phyloP scores from a whole-genome alignment of 2,329 filamentous ascomycete species.

The Fusarium avenaceum region DNA sequence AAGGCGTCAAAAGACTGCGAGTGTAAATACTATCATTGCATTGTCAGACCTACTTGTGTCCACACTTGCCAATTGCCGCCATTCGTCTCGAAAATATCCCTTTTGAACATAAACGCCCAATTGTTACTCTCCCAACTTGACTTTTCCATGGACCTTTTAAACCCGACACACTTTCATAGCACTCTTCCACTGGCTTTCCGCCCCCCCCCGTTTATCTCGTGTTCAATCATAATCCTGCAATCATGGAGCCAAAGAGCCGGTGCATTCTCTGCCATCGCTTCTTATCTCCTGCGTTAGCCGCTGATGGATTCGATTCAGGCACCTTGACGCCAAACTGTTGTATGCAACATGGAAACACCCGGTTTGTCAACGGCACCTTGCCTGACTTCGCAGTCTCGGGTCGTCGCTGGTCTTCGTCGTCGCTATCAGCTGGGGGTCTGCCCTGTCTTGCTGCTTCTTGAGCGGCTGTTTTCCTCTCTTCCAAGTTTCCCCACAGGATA shows the following conservation, averaged over 20 bases:
- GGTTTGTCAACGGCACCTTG: conserved; percentile 59
- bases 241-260: conserved; percentile 74
- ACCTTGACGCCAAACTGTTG: conserved; percentile 75
- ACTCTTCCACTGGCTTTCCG: not conserved
- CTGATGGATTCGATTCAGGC: conserved; percentile 55
- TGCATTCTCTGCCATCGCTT: conserved; percentile 73
- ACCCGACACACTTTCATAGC: not conserved
- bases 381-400: conserved; percentile 5
- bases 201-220: not conserved
- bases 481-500: conserved; percentile 86
- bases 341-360: conserved; percentile 78
- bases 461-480: conserved; percentile 65
- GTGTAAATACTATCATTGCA: conserved; percentile 26
- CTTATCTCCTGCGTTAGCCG: conserved; percentile 61
- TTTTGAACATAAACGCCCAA: conserved; percentile 9
- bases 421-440: conserved; percentile 57
- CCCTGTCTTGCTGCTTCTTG: conserved; percentile 46
- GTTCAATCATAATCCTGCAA: conserved; percentile 51
- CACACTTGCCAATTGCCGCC: not conserved
- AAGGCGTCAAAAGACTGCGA: conserved; percentile 37
- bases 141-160: not conserved
- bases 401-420: conserved; percentile 48
- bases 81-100: not conserved
- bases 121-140: conserved; percentile 2
- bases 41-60: conserved; percentile 19